These are phyloP conservation scores for Cladosporium sp. DNA, from an alignment of 2,329 filamentous ascomycete species.

Conservation along the genomic window DNA sequence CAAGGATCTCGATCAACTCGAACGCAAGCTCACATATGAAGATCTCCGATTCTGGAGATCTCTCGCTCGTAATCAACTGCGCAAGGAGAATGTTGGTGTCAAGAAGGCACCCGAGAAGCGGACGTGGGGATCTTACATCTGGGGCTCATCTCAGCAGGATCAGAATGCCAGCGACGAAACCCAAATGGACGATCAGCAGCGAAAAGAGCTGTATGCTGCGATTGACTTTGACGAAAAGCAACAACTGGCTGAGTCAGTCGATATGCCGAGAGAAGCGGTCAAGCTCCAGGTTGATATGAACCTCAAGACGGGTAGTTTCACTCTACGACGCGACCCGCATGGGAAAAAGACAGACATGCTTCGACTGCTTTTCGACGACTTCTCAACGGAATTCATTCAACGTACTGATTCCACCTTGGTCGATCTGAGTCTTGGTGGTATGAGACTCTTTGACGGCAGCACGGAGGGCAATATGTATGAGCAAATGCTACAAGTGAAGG, in stretches of 20 bases:
- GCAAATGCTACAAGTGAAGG: slow-evolving; percentile 94
- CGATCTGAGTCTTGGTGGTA: slow-evolving; percentile 83
- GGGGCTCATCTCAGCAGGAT: slow-evolving; percentile 62
- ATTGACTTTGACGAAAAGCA: slow-evolving; percentile 99
- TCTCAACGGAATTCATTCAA: slow-evolving; percentile 84
- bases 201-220: slow-evolving; percentile 91
- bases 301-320: slow-evolving; percentile 94
- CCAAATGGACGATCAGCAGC: slow-evolving; percentile 90
- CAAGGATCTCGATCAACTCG: slow-evolving; percentile 69
- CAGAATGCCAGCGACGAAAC: slow-evolving; percentile 70
- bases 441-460: slow-evolving; percentile 93
- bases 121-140: slow-evolving; percentile 88
- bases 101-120: slow-evolving; percentile 70
- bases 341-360: slow-evolving; percentile 76
- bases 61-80: slow-evolving; percentile 84
- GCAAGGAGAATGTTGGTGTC: slow-evolving; percentile 90
- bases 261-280: slow-evolving; percentile 83
- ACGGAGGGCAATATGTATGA: slow-evolving; percentile 87
- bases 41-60: slow-evolving; percentile 97
- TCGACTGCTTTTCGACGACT: slow-evolving; percentile 88
- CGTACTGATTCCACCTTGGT: slow-evolving; percentile 86
- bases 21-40: slow-evolving; percentile 87
- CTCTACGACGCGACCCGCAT: slow-evolving; percentile 78
- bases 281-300: slow-evolving; percentile 91
- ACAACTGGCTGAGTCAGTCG: slow-evolving; percentile 78